Base-by-base conservation (phyloP, 2,329 filamentous ascomycete species). In the Pyrenophora graminea region DNA sequence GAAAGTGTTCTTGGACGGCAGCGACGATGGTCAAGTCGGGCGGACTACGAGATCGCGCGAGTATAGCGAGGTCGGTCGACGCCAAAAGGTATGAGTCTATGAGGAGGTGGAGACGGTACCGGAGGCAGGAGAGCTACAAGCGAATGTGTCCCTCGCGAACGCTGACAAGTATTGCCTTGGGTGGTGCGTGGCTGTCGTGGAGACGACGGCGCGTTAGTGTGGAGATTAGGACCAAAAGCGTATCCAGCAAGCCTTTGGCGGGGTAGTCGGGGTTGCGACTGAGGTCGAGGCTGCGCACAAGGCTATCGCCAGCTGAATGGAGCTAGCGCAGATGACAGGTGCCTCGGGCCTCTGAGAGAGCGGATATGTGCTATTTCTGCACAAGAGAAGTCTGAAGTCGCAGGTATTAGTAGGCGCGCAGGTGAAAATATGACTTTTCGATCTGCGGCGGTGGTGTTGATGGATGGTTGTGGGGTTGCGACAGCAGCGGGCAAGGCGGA, bases 91-190 rank as follows among this genome's bases (percentile, higher is more conserved):
- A 50, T 46, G 48, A 38, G 36, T 43, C 50, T 59, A 51, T 40
- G 34, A 53, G 57, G 51, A 53, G 58, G 61, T 59, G 58, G 56
- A 62, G 58, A 60, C 64, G 77, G 75, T 81, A 81, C 79, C 82
- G 63, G 74, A 83, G 82, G 83, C 77, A 84, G 89, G 91, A 96
- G 91, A 96, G 89, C 80, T 91, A 96, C 91, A 96, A 96, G 75
- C 87, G 77, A 96, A 96, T 96, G 91, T 91, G 88, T 96, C 91
- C 89, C 91, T 90, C 80, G 80, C 80, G 79, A 76, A 74, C 72
- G 75, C 76, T 78, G 77, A 74, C 69, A 70, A 69, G 61, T 56
- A 34, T 12, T 55, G 58, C 63, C 60, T 63, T 55, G 59, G 59
- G 10, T 30, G 56, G 58, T 61, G 52, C 3, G 64, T 50, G 59